Evolutionary conservation across 1,284 basidiomycete genomes (phyloP).

Genomic region (Gomphus bonarii): DNA sequence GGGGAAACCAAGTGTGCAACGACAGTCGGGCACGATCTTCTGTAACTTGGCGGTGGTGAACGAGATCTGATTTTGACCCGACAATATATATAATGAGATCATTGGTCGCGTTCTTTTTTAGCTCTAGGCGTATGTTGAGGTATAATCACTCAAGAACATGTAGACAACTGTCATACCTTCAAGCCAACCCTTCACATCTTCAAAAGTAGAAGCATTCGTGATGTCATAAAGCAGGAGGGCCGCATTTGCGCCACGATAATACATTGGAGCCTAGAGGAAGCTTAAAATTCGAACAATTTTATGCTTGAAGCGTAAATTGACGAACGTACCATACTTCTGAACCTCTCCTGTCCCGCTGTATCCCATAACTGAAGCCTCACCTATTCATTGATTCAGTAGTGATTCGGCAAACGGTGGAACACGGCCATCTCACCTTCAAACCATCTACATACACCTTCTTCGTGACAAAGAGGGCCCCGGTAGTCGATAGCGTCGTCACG

Average conservation of each 20-base stretch:
- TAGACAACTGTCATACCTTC: constrained; percentile 44
- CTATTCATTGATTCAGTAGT: background rate
- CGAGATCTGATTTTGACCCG: constrained; percentile 80
- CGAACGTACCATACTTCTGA: constrained; percentile 76
- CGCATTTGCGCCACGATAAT: constrained; percentile 96
- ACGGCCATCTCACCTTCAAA: constrained; percentile 63
- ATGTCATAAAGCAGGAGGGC: constrained; percentile 97
- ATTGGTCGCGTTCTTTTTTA: constrained; percentile 77
- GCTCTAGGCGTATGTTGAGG: constrained; percentile 39
- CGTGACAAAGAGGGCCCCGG: constrained; percentile 90
- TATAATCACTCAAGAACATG: background rate
- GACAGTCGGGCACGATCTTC: constrained; percentile 70
- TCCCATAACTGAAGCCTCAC: constrained; percentile 73
- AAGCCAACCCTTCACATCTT: constrained; percentile 89
- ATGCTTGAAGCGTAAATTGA: constrained; percentile 12
- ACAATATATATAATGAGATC: constrained; percentile 89
- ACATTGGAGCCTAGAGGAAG: constrained; percentile 82
- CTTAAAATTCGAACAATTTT: background rate
- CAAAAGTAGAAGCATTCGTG: constrained; percentile 82
- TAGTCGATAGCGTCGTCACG: constrained; percentile 81
- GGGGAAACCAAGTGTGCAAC: constrained; percentile 78
- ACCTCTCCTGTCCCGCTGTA: constrained; percentile 96
- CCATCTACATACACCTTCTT: constrained; percentile 89
- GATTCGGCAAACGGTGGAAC: background rate
- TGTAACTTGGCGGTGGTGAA: constrained; percentile 60